phyloP scores from a whole-genome alignment of 1,284 basidiomycete genomes.

The Crepidotus sp. region DNA sequence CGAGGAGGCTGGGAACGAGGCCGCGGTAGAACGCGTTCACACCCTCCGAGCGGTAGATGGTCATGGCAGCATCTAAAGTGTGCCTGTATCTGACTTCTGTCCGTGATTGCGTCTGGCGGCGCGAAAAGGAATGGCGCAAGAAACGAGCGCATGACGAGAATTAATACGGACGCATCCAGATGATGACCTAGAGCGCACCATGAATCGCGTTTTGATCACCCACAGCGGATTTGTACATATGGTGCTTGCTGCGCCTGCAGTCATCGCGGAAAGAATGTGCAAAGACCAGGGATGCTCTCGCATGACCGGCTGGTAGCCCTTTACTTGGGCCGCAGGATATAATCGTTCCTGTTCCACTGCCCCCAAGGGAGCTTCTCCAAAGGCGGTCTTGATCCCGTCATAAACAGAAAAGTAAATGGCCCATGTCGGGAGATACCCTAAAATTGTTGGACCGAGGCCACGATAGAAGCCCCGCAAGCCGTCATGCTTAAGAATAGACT shows the following conservation, averaged over 20 bases:
- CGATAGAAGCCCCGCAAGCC: slow-evolving; percentile 86
- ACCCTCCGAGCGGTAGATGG: slow-evolving; percentile 85
- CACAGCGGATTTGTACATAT: slow-evolving; percentile 89
- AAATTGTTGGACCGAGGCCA: slow-evolving; percentile 89
- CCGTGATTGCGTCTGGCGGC: slow-evolving; percentile 60
- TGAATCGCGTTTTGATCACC: slow-evolving; percentile 97
- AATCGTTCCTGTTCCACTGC: slow-evolving; percentile 32
- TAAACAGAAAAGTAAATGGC: slow-evolving; percentile 98
- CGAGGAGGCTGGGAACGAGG: slow-evolving; percentile 79
- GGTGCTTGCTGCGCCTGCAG: slow-evolving; percentile 84
- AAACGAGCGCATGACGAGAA: slow-evolving; percentile 4
- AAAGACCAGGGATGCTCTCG: slow-evolving; percentile 75
- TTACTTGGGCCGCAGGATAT: slow-evolving; percentile 73
- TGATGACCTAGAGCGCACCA: slow-evolving; percentile 52
- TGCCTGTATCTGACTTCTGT: slow-evolving; percentile 74
- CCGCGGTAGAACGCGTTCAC: slow-evolving; percentile 85
- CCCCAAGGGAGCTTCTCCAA: slow-evolving; percentile 58
- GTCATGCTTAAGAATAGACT: slow-evolving; percentile 61
- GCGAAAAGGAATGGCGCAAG: slow-evolving; percentile 1
- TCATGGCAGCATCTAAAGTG: slow-evolving; percentile 78
- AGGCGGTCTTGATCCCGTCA: slow-evolving; percentile 80
- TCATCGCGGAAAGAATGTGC: slow-evolving; percentile 89
- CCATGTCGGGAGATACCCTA: slow-evolving; percentile 95
- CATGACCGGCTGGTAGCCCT: slow-evolving; percentile 69
- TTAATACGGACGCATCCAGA: slow-evolving; percentile 3